Conservation (phyloP, 768 basidiomycete species). For the Russula lepida region DNA sequence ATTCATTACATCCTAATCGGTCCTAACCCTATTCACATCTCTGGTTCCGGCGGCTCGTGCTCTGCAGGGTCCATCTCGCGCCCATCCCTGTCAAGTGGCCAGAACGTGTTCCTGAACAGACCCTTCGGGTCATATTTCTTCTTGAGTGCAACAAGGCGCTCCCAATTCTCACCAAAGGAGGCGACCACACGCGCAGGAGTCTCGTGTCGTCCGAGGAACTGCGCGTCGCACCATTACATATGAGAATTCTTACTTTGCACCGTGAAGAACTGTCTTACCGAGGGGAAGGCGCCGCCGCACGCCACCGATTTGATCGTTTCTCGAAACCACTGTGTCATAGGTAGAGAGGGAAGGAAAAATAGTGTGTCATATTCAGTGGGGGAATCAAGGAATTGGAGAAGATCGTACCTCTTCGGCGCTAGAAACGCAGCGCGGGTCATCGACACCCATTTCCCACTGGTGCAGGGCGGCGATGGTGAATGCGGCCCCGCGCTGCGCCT, state of each 20-base stretch:
- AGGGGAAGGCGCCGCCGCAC: conserved; percentile 75
- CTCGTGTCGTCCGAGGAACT: conserved; percentile 76
- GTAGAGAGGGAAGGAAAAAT: background rate
- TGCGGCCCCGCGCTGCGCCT: conserved; percentile 65
- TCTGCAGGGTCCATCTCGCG: conserved; percentile 44
- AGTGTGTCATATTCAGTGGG: conserved; percentile 9
- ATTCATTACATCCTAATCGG: no score
- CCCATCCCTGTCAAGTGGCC: conserved; percentile 61
- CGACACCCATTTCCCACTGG: conserved; percentile 82
- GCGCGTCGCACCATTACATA: conserved; percentile 5
- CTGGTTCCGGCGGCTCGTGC: conserved; percentile 55
- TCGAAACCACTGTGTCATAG: conserved; percentile 60
- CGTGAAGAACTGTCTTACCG: conserved; percentile 43
- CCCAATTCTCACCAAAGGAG: conserved; percentile 72
- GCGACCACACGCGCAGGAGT: conserved; percentile 50
- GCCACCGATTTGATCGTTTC: conserved; percentile 63
- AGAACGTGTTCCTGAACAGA: conserved; percentile 70
- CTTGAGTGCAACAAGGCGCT: conserved; percentile 63
- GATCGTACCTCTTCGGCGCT: conserved; percentile 72
- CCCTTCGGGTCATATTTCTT: conserved; percentile 66
- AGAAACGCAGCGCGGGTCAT: conserved; percentile 71
- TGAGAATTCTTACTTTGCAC: background rate
- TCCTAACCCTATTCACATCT: background rate
- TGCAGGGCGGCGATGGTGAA: conserved; percentile 88
- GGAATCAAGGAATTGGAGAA: background rate